These are phyloP conservation scores for Yamagishiella unicocca DNA, from an alignment of 139 green algal genomes.

Conservation along the genomic window DNA sequence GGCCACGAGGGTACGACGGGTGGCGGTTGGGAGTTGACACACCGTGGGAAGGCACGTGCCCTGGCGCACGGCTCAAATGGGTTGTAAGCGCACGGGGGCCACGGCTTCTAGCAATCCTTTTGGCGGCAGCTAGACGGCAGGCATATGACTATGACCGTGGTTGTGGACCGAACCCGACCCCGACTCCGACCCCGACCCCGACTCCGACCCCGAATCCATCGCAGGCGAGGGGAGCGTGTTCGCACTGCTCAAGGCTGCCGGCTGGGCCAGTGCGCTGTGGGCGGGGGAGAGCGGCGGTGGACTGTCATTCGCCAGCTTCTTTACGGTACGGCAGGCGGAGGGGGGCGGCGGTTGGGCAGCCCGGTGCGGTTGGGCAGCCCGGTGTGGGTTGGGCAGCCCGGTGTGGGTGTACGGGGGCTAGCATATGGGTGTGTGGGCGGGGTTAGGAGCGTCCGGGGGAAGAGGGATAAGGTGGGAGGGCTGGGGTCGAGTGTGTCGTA, in stretches of 20 bases:
- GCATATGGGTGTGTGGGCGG: not conserved
- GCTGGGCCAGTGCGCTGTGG: conserved; percentile 75
- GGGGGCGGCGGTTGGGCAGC: not conserved
- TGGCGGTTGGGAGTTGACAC: too few species aligned
- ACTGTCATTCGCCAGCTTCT: conserved; percentile 51
- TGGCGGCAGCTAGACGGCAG: too few species aligned
- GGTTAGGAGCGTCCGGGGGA: not conserved
- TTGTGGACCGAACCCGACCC: too few species aligned
- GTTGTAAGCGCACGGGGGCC: too few species aligned
- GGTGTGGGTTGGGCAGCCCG: not conserved
- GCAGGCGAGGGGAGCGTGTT: conserved; percentile 84
- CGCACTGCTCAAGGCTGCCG: conserved; percentile 83
- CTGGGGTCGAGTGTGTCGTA: not conserved
- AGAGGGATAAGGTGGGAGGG: not conserved
- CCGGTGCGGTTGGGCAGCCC: not conserved
- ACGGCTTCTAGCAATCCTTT: too few species aligned
- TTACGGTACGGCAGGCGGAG: conserved; percentile 49
- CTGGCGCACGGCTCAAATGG: too few species aligned
- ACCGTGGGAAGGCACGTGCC: too few species aligned
- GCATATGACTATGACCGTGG: too few species aligned
- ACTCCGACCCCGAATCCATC: not conserved
- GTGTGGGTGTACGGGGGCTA: not conserved
- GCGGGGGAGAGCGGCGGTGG: conserved; percentile 73
- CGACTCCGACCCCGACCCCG: too few species aligned
- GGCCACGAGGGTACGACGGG: conserved; percentile 89